Evolutionary conservation across 371 early-diverging fungal species (phyloP).

Genomic region (Apophysomyces ossiformis): DNA sequence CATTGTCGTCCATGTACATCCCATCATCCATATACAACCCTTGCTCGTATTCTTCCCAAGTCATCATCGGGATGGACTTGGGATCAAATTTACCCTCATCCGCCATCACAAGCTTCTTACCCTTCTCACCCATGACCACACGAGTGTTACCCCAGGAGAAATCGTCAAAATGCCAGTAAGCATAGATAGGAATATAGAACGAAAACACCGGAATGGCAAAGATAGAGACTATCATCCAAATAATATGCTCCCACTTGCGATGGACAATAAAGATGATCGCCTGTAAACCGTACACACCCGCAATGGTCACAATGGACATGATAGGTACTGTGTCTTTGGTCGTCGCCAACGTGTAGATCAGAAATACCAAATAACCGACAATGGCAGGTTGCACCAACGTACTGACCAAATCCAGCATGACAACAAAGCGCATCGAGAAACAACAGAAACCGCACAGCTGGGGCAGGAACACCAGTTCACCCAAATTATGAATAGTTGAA

Average conservation of each 20-base stretch:
- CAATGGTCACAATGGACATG: constrained; percentile 68
- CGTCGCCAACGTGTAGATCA: constrained; percentile 61
- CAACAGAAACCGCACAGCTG: constrained; percentile 94
- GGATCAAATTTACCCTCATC: constrained; percentile 76
- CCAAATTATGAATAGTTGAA: constrained; percentile 93
- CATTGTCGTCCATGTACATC: constrained; percentile 18
- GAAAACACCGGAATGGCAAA: constrained; percentile 66
- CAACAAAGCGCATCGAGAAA: constrained; percentile 97
- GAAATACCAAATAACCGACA: constrained; percentile 78
- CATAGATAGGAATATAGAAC: constrained; percentile 65
- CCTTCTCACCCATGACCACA: constrained; percentile 72
- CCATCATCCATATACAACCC: constrained; percentile 41
- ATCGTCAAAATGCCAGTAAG: constrained; percentile 90
- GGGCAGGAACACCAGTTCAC: constrained; percentile 85
- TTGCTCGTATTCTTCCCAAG: constrained; percentile 90
- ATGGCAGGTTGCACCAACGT: constrained; percentile 92
- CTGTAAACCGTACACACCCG: constrained; percentile 82
- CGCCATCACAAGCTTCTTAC: constrained; percentile 52
- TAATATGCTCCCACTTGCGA: constrained; percentile 72
- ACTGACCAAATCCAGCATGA: constrained; percentile 87
- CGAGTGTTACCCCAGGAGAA: constrained; percentile 88
- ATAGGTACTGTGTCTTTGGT: constrained; percentile 45
- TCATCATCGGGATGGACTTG: constrained; percentile 67
- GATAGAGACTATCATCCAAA: constrained; percentile 80
- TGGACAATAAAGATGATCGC: constrained; percentile 82